Evolutionary conservation across 805 yeast genomes (phyloP).

Genomic region (Cyberlindnera subsufficiens): DNA sequence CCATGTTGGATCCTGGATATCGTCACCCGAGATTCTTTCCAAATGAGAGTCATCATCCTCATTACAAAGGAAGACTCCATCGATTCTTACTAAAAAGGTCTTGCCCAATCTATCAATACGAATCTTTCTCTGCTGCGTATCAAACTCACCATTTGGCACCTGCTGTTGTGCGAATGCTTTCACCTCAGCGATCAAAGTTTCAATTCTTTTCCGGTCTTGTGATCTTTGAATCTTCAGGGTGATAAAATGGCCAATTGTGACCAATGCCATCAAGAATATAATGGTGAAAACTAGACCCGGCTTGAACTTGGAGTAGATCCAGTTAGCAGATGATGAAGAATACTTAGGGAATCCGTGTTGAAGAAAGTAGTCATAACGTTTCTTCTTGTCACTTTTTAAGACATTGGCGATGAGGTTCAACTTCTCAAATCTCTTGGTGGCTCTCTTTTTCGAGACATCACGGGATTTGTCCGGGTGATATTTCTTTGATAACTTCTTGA

Average conservation of each 20-base stretch:
- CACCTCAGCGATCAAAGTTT: conserved; percentile 42
- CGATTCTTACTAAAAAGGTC: conserved; percentile 48
- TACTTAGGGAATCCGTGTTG: conserved; percentile 82
- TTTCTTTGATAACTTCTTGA: conserved; percentile 61
- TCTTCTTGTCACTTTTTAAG: conserved; percentile 50
- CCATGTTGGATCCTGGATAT: conserved; percentile 41
- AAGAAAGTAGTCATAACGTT: conserved; percentile 80
- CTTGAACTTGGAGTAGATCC: conserved; percentile 60
- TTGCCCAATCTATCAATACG: conserved; percentile 33
- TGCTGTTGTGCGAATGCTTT: conserved; percentile 53
- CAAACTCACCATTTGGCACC: conserved; percentile 32
- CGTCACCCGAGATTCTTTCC: conserved; percentile 39
- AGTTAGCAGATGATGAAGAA: conserved; percentile 39
- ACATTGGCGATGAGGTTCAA: conserved; percentile 73
- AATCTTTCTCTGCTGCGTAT: conserved; percentile 12
- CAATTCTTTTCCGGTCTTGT: conserved; percentile 56
- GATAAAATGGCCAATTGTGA: conserved; percentile 53
- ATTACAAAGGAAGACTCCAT: conserved; percentile 54
- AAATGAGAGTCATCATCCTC: conserved; percentile 25
- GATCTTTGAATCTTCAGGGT: conserved; percentile 42
- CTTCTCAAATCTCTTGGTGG: conserved; percentile 61
- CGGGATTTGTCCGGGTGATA: conserved; percentile 81
- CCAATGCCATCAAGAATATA: conserved; percentile 41
- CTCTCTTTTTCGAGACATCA: conserved; percentile 28
- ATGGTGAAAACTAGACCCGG: conserved; percentile 56